A percentile compares a stretch with the other conserved stretches of the same genome.
Conservation (phyloP, 1,284 basidiomycete species). For the Cronartium quercuum region DNA sequence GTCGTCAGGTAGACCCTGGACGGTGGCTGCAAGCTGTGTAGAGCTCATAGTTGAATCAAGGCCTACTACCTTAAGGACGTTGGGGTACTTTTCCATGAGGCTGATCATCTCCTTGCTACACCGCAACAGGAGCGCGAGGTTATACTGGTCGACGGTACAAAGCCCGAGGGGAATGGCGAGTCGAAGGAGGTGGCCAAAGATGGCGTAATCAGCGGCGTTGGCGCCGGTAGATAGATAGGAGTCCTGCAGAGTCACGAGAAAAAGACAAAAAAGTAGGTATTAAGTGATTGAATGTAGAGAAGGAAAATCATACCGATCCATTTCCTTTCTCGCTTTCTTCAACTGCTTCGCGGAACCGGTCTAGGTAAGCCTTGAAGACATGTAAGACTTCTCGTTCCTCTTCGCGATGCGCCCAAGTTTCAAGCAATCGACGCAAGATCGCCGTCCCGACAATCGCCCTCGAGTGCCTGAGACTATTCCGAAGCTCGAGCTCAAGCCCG, state of each 20-base stretch:
- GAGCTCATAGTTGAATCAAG: conserved; percentile 19
- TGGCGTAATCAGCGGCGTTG: conserved; percentile 18
- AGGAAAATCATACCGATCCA: background rate
- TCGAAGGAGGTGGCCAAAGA: conserved; percentile 25
- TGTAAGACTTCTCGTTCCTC: conserved; percentile 37
- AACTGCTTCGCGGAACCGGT: conserved; percentile 32
- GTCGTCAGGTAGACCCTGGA: conserved; percentile 35
- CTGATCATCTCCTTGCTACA: conserved; percentile 36
- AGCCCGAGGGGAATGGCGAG: conserved; percentile 36
- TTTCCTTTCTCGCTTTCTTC: conserved; percentile 21
- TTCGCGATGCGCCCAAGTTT: conserved; percentile 32
- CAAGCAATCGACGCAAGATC: conserved; percentile 23
- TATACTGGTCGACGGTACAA: conserved; percentile 37
- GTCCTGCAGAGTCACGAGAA: background rate
- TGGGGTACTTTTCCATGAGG: conserved; percentile 29
- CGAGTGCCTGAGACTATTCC: conserved; percentile 8
- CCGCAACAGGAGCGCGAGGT: conserved; percentile 26
- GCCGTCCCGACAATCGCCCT: conserved; percentile 28
- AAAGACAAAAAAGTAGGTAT: background rate
- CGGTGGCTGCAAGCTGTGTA: conserved; percentile 15
- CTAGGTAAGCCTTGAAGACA: conserved; percentile 28
- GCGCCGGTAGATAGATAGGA: background rate
- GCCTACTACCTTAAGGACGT: conserved; percentile 12
- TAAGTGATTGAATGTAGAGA: background rate
- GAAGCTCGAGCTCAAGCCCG: background rate